Evolutionary conservation across 495 filamentous ascomycete genomes (phyloP), one percentile per base, ranked within the genome.

Genomic region (Aspergillus homomorphus): DNA sequence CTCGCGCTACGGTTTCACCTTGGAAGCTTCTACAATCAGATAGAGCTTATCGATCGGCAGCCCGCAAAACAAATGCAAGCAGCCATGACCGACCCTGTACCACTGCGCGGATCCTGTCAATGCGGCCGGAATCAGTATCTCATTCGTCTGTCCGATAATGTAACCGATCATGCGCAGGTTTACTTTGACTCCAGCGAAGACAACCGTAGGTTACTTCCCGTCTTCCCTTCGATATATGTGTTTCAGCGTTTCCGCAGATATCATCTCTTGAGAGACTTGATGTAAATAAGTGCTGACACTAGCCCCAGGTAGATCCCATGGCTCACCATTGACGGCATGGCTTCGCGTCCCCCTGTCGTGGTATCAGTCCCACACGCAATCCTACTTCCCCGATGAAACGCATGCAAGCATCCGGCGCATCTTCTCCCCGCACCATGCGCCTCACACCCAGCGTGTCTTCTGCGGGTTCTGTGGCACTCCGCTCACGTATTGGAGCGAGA

Each of bases 391-490:
- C 4, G 90, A 96, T 69, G 92, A 96, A 71, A 87, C 87, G 10
- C 86, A 84, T 61, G 58, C 70, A 20, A 80, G 75, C 49, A 96
- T 96, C 70, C 87, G 85, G 38, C 82, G 88, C 20, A 80, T 78
- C 26, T 94, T 90, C 73, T 83, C 82, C 3, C 81, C 87, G 5
- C 78, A 73, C 26, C 68, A 81, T 68, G 82, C 84, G 16, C 78
- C 80, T 18, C 72, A 82, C 60, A 72, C 82, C 0, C 82, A 84
- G 68, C 87, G 89, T 48, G 83, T 89, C 53, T 96, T 96, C 72
- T 96, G 92, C 71, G 92, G 92, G 0, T 92, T 89, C 74, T 96
- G 92, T 67, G 92, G 92, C 19, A 93, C 90, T 1, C 86, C 86
- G 5, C 75, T 96, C 44, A 85, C 83, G 0, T 88, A 86, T 60